Percentiles rank a stretch among this genome's conserved stretches.
Conservation (phyloP, 2,329 filamentous ascomycete species). For the Trichoderma afroharzianum region DNA sequence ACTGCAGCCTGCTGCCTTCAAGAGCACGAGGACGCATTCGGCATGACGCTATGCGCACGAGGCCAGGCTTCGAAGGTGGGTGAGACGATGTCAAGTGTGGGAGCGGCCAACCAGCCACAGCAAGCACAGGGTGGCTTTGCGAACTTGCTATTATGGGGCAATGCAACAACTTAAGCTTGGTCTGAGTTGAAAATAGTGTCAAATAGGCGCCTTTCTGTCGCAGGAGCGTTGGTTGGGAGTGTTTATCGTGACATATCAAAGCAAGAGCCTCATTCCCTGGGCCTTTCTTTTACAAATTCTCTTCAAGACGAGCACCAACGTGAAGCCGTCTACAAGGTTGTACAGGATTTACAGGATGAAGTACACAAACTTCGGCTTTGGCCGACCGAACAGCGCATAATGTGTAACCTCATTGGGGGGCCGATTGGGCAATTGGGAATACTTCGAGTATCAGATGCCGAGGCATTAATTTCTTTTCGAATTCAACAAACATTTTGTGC, state of each 20-base stretch:
- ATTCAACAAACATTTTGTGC: background rate
- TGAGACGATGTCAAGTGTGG: slow-evolving; percentile 14
- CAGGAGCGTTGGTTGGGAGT: background rate
- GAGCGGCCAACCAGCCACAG: slow-evolving; percentile 12
- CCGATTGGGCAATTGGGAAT: background rate
- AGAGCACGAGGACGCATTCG: slow-evolving; percentile 18
- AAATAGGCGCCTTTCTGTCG: background rate
- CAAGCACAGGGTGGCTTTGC: slow-evolving; percentile 7
- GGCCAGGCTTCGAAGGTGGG: slow-evolving; percentile 12
- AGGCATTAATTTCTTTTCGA: background rate
- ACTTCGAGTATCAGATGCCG: background rate
- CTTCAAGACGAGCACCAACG: background rate
- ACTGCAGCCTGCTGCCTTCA: slow-evolving; percentile 15
- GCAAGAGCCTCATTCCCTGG: background rate
- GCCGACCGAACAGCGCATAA: background rate
- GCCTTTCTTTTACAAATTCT: background rate
- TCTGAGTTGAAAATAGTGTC: background rate
- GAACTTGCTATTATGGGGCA: background rate
- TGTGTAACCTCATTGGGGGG: background rate
- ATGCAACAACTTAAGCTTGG: background rate
- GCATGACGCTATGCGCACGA: slow-evolving; percentile 19
- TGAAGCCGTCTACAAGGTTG: background rate
- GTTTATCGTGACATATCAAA: background rate
- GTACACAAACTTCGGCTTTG: background rate
- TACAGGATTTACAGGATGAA: background rate